These are phyloP conservation scores for Fraxinus paxiana DNA, from an alignment of 305 asterid species.

Conservation along the genomic window DNA sequence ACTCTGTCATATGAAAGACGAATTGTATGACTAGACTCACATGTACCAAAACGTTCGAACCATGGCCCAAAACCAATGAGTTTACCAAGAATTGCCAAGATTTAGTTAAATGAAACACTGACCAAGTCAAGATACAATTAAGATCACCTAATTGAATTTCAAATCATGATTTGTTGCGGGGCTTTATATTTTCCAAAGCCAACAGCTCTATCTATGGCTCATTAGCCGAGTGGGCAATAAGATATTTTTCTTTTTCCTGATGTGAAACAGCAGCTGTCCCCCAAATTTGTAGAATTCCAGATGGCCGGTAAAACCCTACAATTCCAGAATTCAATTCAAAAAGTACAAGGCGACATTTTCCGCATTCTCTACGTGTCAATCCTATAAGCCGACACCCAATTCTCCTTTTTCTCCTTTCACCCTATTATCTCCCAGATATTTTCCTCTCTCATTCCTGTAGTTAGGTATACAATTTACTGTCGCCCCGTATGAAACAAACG, in stretches of 20 bases:
- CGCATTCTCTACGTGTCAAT: background rate
- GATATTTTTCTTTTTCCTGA: background rate
- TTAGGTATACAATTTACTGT: background rate
- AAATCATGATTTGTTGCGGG: background rate
- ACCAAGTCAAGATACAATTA: background rate
- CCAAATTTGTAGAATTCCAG: background rate
- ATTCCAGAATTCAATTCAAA: background rate
- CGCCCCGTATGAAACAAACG: background rate
- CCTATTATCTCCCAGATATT: background rate
- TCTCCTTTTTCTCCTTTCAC: background rate
- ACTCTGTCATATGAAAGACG: background rate
- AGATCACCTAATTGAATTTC: background rate
- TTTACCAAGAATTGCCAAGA: background rate
- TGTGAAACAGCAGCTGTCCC: background rate
- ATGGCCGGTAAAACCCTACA: background rate
- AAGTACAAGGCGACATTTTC: background rate
- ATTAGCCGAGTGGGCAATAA: background rate
- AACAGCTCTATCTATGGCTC: background rate
- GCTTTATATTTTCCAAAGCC: background rate
- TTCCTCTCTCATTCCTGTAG: background rate
- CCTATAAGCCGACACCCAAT: background rate
- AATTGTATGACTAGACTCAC: background rate
- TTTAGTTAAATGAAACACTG: background rate
- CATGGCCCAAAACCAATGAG: background rate
- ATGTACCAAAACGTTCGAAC: background rate